Evolutionary conservation across 1,284 basidiomycete genomes (phyloP), one percentile per base, ranked within the genome.

Genomic region (Cutaneotrichosporon sp.): DNA sequence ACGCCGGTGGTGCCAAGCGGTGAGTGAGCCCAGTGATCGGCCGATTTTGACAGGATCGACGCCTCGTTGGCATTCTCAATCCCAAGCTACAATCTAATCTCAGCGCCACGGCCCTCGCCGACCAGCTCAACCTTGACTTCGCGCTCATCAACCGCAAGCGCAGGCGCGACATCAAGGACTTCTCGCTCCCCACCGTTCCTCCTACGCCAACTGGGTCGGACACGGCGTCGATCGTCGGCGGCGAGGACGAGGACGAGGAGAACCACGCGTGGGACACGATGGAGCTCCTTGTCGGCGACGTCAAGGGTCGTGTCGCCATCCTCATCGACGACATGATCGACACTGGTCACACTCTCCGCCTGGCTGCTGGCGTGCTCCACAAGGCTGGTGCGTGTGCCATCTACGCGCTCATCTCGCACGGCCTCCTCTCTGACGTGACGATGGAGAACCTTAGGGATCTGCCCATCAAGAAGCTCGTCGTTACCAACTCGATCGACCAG

Each of bases 271-370:
- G 93, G 62, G 84, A 84, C 60, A 82, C 81, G 70, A 96, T 98
- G 92, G 94, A 99, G 78, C 85, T 99, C 61, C 85, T 99, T 42
- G 96, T 99, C 60, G 96, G 96, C n/a, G 92, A 98, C 77, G 96
- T 99, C 66, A 86, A 85, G 72, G 93, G 90, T 81, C 95, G 95
- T 84, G 90, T 89, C 59, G 94, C 92, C 34, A 96, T 99, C 73
- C 84, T 99, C 57, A 90, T 99, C 34, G 96, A 99, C 79, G 96
- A 99, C 78, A 98, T 99, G 93, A 90, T 97, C 76, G 97, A 99
- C 80, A 94, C 92, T 6, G 96, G 95, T 2, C 86, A 85, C 65
- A 99, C 97, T 2, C 85, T 99, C 30, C 83, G 87, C 13, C 83
- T 97, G 18, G 96, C 96, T 32, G 90, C 89, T 13, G 88, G 88